A percentile compares a stretch with the other conserved stretches of the same genome.
Evolutionary conservation across 83 land plant genomes (phyloP).

Genomic region (Picea abies): DNA sequence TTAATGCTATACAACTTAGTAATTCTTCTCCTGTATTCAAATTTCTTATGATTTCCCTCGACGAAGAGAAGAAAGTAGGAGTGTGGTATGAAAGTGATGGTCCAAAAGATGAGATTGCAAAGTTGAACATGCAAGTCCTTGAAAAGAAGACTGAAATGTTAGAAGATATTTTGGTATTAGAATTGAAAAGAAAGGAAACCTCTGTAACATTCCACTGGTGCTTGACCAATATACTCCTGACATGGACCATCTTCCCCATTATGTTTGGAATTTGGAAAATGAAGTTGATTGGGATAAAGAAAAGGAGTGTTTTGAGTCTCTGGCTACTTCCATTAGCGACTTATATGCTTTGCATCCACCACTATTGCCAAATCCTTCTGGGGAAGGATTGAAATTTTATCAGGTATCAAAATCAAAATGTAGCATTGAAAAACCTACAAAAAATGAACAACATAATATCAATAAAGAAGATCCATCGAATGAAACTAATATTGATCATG

Average conservation of each 20-base stretch:
- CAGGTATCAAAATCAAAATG: slow-evolving; percentile 20
- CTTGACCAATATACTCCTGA: slow-evolving; percentile 97
- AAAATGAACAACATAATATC: neutral
- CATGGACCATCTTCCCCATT: slow-evolving; percentile 95
- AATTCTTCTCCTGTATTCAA: slow-evolving; percentile 78
- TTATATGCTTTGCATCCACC: slow-evolving; percentile 99
- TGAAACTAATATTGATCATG: no score
- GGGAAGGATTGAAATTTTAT: slow-evolving; percentile 65
- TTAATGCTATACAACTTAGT: slow-evolving; percentile 87
- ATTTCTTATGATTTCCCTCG: slow-evolving; percentile 76
- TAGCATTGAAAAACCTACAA: neutral
- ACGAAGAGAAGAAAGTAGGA: slow-evolving; percentile 78
- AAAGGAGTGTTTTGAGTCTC: slow-evolving; percentile 74
- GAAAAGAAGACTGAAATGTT: slow-evolving; percentile 75
- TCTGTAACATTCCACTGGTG: slow-evolving; percentile 77
- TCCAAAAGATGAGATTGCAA: slow-evolving; percentile 76
- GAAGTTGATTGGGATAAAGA: slow-evolving; percentile 94
- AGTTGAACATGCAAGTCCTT: slow-evolving; percentile 78
- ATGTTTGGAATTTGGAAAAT: slow-evolving; percentile 74
- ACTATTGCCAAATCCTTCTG: slow-evolving; percentile 84
- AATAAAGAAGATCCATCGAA: no score
- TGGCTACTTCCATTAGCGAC: slow-evolving; percentile 83
- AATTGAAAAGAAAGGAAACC: slow-evolving; percentile 71
- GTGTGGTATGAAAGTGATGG: slow-evolving; percentile 73
- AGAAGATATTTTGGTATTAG: slow-evolving; percentile 72